Percentiles rank a stretch among this genome's conserved stretches.
These are phyloP conservation scores for Fusarium guadeloupense DNA, from an alignment of 2,329 filamentous ascomycete species.

Conservation along the genomic window DNA sequence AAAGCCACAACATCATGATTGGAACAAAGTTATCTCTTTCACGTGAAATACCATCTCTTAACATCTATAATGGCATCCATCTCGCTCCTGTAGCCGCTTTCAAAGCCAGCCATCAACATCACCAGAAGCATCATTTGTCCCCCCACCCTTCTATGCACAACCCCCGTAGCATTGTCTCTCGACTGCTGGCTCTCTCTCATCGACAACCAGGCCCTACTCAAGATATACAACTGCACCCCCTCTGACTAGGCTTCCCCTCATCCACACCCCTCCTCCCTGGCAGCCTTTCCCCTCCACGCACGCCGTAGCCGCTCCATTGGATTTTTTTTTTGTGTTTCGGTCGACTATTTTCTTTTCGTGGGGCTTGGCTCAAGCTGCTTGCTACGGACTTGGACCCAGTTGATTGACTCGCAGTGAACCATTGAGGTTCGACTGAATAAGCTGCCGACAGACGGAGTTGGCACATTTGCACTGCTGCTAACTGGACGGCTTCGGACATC, in stretches of 20 bases:
- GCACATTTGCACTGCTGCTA: constrained; percentile 18
- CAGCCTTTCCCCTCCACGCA: constrained; percentile 20
- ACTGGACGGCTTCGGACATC: constrained; percentile 27
- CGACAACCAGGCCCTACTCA: constrained; percentile 34
- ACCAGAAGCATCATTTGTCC: constrained; percentile 20
- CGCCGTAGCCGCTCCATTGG: constrained; percentile 41
- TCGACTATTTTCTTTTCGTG: constrained; percentile 32
- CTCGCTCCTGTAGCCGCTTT: neutral
- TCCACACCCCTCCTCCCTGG: constrained; percentile 29
- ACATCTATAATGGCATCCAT: constrained; percentile 7
- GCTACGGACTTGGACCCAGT: constrained; percentile 36
- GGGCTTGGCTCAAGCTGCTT: constrained; percentile 33
- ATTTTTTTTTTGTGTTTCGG: constrained; percentile 31
- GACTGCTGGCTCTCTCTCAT: neutral
- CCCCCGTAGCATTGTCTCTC: constrained; percentile 21
- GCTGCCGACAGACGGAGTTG: constrained; percentile 32
- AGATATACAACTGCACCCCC: constrained; percentile 21
- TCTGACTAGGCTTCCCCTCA: constrained; percentile 19
- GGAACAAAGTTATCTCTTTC: constrained; percentile 1
- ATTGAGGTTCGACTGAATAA: constrained; percentile 16
- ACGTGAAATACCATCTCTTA: constrained; percentile 29
- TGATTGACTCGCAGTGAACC: constrained; percentile 30
- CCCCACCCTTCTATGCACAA: constrained; percentile 30
- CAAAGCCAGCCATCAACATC: constrained; percentile 26
- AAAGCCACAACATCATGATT: neutral